A percentile compares a stretch with the other conserved stretches of the same genome.
Conservation (phyloP, 208 protist genomes). For the Trichomonas gallinae region DNA sequence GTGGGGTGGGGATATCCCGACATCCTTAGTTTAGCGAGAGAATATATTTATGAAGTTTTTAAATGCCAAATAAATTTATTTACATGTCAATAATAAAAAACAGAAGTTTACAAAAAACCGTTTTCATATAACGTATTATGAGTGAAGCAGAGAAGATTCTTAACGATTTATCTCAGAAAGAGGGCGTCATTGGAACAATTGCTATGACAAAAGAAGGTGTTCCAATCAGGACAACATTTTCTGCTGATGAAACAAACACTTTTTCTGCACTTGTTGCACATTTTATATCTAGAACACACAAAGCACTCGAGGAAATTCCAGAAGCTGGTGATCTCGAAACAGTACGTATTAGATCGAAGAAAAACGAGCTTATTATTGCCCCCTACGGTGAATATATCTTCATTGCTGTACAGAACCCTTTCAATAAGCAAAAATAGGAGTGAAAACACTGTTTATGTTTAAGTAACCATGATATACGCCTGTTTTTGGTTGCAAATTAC, state of each 20-base stretch:
- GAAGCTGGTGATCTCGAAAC: background rate
- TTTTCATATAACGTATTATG: background rate
- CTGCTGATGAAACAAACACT: background rate
- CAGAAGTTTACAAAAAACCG: no score
- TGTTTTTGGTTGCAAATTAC: no score
- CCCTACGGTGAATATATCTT: slow-evolving; percentile 4
- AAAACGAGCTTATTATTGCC: background rate
- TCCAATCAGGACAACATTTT: background rate
- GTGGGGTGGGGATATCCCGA: no score
- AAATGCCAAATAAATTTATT: no score
- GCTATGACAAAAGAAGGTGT: background rate
- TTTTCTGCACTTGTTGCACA: slow-evolving; percentile 2
- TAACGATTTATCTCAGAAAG: background rate
- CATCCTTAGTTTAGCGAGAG: no score
- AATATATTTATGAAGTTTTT: no score
- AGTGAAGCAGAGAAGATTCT: slow-evolving; percentile 18
- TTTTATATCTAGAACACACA: background rate
- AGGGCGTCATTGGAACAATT: slow-evolving; percentile 11
- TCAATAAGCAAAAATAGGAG: background rate
- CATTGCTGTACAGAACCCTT: slow-evolving; percentile 5
- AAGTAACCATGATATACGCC: no score
- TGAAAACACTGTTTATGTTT: no score
- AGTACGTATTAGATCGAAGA: background rate
- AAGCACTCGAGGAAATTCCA: background rate
- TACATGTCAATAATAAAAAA: no score